A percentile compares a stretch with the other conserved stretches of the same genome.
phyloP scores from a whole-genome alignment of 305 asterid genomes.

The Fraxinus latifolia region DNA sequence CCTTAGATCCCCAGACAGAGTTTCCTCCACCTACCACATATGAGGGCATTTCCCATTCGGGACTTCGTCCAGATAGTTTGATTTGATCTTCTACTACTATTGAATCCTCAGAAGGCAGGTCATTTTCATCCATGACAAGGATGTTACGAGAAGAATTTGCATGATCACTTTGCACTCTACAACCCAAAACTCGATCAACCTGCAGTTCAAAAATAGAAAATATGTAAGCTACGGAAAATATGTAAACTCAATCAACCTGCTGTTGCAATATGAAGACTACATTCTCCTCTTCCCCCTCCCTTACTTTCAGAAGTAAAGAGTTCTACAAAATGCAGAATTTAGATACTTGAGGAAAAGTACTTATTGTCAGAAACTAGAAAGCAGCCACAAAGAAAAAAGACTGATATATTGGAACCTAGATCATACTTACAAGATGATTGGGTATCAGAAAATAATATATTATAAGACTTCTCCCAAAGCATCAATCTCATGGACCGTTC shows the following conservation, averaged over 20 bases:
- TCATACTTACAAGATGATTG: not conserved
- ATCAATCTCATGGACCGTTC: not conserved
- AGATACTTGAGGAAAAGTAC: not conserved
- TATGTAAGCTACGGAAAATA: not conserved
- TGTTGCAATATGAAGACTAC: not conserved
- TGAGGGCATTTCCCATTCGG: conserved; percentile 35
- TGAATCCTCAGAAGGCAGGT: conserved; percentile 24
- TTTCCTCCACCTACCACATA: conserved; percentile 35
- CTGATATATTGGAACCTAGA: not conserved
- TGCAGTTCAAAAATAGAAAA: conserved; percentile 15
- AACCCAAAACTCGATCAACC: conserved; percentile 51
- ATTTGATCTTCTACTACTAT: conserved; percentile 38
- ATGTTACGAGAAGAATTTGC: conserved; percentile 12
- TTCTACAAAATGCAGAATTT: not conserved
- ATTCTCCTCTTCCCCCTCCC: not conserved
- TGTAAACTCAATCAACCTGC: not conserved
- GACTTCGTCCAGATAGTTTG: conserved; percentile 32
- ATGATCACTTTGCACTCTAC: conserved; percentile 33
- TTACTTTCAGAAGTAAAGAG: not conserved
- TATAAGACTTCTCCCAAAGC: not conserved
- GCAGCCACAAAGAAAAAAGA: not conserved
- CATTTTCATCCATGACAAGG: conserved; percentile 27
- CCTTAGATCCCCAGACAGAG: conserved; percentile 36
- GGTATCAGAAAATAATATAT: not conserved
- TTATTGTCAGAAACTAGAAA: not conserved